These are phyloP conservation scores for Imleria badia DNA, from an alignment of 768 basidiomycete species.

Conservation along the genomic window DNA sequence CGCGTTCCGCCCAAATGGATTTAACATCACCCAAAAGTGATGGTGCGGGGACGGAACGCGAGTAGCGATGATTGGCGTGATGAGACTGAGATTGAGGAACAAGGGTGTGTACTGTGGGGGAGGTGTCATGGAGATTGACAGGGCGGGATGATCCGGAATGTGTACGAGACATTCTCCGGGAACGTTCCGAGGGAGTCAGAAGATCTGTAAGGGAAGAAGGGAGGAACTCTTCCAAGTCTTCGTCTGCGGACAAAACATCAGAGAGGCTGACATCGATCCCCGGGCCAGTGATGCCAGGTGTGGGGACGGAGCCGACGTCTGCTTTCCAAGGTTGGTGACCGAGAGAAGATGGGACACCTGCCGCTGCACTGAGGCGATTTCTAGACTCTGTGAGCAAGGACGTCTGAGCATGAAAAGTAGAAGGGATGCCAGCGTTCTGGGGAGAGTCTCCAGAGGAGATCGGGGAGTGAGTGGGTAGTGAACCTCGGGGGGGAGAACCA, in stretches of 20 bases:
- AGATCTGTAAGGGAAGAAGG: constrained; percentile 88
- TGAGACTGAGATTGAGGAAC: constrained; percentile 20
- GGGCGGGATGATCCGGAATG: constrained; percentile 43
- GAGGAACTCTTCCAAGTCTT: constrained; percentile 84
- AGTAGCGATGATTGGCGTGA: constrained; percentile 61
- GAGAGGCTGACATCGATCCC: constrained; percentile 25
- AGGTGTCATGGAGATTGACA: constrained; percentile 19
- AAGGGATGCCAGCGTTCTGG: constrained; percentile 48
- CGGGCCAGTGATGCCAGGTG: constrained; percentile 9
- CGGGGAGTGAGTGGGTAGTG: constrained; percentile 54
- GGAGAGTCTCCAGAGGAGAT: constrained; percentile 34
- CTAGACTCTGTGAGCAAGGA: constrained; percentile 39
- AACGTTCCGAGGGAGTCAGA: constrained; percentile 84
- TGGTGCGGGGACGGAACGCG: constrained; percentile 78
- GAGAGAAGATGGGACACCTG: constrained; percentile 64
- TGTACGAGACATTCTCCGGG: constrained; percentile 77
- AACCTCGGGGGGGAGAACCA: constrained; percentile 69
- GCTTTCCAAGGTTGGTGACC: constrained; percentile 40
- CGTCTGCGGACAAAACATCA: constrained; percentile 47
- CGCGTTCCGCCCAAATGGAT: constrained; percentile 76
- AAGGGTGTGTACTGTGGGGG: constrained; percentile 11
- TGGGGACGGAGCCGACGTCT: constrained; percentile 24
- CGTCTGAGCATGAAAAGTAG: constrained; percentile 79
- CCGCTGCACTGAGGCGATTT: constrained; percentile 28
- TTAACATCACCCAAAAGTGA: constrained; percentile 73